Conservation (phyloP, 176 grass and related monocot species). For the Puccinellia tenuiflora region DNA sequence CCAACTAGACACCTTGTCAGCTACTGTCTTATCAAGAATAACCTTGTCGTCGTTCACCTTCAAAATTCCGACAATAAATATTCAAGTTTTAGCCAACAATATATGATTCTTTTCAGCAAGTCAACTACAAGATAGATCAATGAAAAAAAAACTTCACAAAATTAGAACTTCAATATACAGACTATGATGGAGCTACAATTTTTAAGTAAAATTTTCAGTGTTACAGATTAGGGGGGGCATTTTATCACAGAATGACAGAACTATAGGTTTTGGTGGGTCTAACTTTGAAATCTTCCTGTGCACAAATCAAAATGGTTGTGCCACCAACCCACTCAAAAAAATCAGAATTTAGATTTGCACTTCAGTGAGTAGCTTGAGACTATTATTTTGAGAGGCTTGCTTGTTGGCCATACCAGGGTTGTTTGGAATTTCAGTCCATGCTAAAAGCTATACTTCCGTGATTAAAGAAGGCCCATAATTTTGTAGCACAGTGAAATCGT, state of each 20-base stretch:
- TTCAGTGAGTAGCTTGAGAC: neutral
- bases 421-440: neutral
- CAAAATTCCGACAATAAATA: constrained; percentile 23
- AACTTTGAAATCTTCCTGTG: neutral
- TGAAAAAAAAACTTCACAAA: neutral
- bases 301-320: neutral
- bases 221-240: neutral
- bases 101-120: neutral
- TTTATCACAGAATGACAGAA: neutral
- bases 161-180: neutral
- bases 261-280: neutral
- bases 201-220: neutral
- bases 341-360: neutral
- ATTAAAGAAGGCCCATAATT: neutral
- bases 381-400: neutral
- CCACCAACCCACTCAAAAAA: neutral
- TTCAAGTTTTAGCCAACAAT: neutral
- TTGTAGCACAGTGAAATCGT: neutral
- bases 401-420: neutral
- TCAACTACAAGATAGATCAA: neutral
- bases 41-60: constrained; percentile 80
- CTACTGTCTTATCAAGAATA: constrained; percentile 79
- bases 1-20: constrained; percentile 93
- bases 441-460: neutral
- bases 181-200: neutral